Evolutionary conservation across 163 green algal species (phyloP).

Genomic region (Volvox carteri): DNA sequence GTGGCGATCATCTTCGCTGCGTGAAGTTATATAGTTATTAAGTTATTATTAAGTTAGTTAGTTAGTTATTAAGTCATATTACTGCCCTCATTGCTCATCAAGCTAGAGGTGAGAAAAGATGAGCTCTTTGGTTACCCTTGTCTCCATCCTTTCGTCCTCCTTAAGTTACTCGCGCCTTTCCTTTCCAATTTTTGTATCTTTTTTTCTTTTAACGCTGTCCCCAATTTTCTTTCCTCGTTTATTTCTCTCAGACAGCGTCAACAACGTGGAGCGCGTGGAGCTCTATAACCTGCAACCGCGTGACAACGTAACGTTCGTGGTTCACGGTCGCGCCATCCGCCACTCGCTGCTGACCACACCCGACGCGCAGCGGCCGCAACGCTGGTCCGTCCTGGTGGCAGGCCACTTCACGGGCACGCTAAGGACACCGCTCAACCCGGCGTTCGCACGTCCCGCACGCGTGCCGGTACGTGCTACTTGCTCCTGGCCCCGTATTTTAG

Average conservation of each 20-base stretch:
- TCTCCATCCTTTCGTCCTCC: too few relatives aligned
- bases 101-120: too few relatives aligned
- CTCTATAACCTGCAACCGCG: neutral
- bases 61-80: too few relatives aligned
- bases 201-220: neutral
- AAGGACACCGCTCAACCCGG: neutral
- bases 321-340: neutral
- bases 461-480: neutral
- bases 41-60: too few relatives aligned
- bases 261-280: slow-evolving; percentile 28
- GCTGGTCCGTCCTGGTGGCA: slow-evolving; percentile 2
- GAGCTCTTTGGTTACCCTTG: too few relatives aligned
- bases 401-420: slow-evolving; percentile 23
- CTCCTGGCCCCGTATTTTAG: too few relatives aligned
- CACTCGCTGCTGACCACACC: neutral
- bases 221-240: neutral
- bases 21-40: too few relatives aligned
- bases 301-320: slow-evolving; percentile 23
- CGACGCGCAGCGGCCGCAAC: neutral
- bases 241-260: neutral
- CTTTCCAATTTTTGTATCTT: neutral
- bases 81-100: too few relatives aligned
- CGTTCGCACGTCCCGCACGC: neutral
- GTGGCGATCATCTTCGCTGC: too few relatives aligned
- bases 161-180: too few relatives aligned